phyloP scores from a whole-genome alignment of 2,329 filamentous ascomycete genomes.

The Aspergillus pseudoglaucus region DNA sequence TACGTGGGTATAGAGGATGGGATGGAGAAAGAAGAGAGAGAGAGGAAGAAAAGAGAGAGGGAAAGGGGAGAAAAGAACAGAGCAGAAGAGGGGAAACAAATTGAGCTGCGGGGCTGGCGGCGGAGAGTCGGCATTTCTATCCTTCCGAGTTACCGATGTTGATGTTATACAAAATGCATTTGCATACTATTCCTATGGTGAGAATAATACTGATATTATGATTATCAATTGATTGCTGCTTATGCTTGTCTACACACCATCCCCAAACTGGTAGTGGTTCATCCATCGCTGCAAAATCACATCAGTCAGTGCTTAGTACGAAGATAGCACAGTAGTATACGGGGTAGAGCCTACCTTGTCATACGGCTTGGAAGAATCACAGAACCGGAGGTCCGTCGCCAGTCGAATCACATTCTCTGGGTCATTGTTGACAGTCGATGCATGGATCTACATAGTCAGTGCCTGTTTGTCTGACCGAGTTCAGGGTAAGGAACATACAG shows the following conservation, averaged over 20 bases:
- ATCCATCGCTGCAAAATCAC: constrained; percentile 28
- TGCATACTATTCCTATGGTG: neutral
- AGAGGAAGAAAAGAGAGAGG: constrained; percentile 10
- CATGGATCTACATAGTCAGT: constrained; percentile 44
- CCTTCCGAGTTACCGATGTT: neutral
- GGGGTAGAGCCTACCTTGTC: constrained; percentile 32
- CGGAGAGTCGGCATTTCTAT: constrained; percentile 3
- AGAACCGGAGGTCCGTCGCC: constrained; percentile 52
- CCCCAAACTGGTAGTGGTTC: constrained; percentile 32
- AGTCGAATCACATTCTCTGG: constrained; percentile 47
- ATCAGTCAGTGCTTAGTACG: neutral
- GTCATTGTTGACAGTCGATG: constrained; percentile 51
- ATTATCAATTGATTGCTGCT: neutral
- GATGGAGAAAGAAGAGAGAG: constrained; percentile 8
- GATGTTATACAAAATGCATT: neutral
- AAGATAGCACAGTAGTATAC: neutral
- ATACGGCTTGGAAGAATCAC: constrained; percentile 46
- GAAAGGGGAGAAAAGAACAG: constrained; percentile 5
- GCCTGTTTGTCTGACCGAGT: neutral
- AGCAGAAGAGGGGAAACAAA: constrained; percentile 6
- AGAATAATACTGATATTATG: neutral
- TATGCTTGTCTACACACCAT: constrained; percentile 19
- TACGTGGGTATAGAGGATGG: constrained; percentile 3
- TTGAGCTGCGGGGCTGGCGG: neutral
- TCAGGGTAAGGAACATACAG: constrained; percentile 15